Evolutionary conservation across 768 basidiomycete species (phyloP), one percentile per base, ranked within the genome.

Genomic region (Rhizopogon vinicolor): DNA sequence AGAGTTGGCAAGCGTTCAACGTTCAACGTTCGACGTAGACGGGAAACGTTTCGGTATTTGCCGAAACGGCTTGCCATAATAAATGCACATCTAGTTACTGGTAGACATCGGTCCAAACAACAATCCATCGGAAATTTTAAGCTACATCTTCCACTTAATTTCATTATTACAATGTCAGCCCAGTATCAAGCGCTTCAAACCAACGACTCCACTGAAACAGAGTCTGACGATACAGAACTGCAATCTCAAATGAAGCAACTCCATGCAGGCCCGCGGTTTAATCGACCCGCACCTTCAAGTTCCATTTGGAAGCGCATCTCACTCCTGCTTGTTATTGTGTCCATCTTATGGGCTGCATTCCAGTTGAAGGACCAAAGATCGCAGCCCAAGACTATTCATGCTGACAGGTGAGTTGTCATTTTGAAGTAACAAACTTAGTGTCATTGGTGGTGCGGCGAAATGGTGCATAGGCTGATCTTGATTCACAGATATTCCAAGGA

Each of bases 401-500:
- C 89, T 8, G 74, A 76, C 13, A 78, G 89, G 89, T 89, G 55
- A 54, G 79, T 72, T 25, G 25, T 25, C 25, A 4, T 25, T 25
- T 25, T 14, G 9, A 44, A 44, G 33, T 25, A 25, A 4, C 25
- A 25, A 45, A 42, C 22, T n/a, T 39, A 9, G 13, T 35, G 13
- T 41, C 7, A 3, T 35, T 52, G 28, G 25, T 22, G 25, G 25
- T 25, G 25, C 25, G 4, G 25, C 4, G 25, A 25, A 22, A 14
- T 33, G 16, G 18, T 33, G 42, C 41, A 7, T 12, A 16, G 41
- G 18, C 40, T 3, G 18, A 37, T 14, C 49, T 28, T 42, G 39
- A 25, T n/a, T 2, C 35, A 13, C 54, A 93, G 92, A 58, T 94
- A 93, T 65, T 92, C 89, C 12, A 85, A 87, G 58, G 86, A 91